Evolutionary conservation across 768 basidiomycete species (phyloP), one percentile per base, ranked within the genome.

Genomic region (Auricularia sp.): DNA sequence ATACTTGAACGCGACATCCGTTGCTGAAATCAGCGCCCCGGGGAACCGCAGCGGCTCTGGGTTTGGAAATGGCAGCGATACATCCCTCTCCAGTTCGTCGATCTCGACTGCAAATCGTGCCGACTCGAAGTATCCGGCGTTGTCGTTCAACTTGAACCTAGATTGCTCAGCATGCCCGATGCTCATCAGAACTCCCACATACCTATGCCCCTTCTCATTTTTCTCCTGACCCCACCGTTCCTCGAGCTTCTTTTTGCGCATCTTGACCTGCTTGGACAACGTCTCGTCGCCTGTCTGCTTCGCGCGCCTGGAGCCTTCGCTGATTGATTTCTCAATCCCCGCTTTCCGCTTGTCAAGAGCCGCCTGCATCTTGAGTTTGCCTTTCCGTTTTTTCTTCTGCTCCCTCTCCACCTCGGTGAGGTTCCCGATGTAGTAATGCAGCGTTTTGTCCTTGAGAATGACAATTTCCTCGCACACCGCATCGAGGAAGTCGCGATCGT

Each of bases 221-320:
- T 61, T 75, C 73, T 73, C 81, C 65, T 70, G 34, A 3, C 74
- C 74, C 70, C 70, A 75, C 8, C 78, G 69, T 6, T 79, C 77
- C 54, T 80, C 78, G 6, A 81, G 74, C 74, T 85, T 86, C 74
- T 85, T 86, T 71, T 83, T 82, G 8, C 87, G 75, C 21, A 81
- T 82, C 8, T 82, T 81, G 3, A 82, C 87, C 77, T 80, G 79
- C 3, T 75, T 70, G 24, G 74, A 71, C 58, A 82, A 78, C 67
- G 87, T 87, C 62, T 87, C 85, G 67, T 87, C 85, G 0, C 85
- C 85, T 0, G 83, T 82, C 42, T 80, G 77, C 68, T 80, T 84
- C 1, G 85, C 85, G 6, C 77, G 76, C 62, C 77, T 76, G 1
- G 79, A 74, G 10, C 80, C 82, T 62, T 79, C 78, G 44, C 80